Percentiles rank a stretch among this genome's conserved stretches.
phyloP scores from a whole-genome alignment of 2,329 filamentous ascomycete species.

The Anthostomella pinea region DNA sequence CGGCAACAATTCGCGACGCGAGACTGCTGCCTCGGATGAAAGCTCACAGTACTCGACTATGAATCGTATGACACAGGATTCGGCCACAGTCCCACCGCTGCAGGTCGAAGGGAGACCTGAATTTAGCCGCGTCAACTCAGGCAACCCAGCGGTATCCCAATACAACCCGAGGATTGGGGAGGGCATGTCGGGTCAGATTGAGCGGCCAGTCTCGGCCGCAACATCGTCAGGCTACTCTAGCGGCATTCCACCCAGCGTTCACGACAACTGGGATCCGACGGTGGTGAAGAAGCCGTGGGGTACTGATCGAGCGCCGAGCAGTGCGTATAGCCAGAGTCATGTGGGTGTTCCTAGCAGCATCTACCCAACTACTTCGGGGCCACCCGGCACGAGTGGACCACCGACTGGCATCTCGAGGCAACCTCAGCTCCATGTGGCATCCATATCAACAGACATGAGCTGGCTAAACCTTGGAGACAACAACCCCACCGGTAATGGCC shows the following conservation, averaged over 20 bases:
- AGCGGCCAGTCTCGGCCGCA: slow-evolving; percentile 51
- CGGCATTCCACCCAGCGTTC: slow-evolving; percentile 62
- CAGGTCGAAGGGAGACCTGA: slow-evolving; percentile 61
- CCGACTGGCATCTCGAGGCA: slow-evolving; percentile 43
- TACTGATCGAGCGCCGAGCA: slow-evolving; percentile 49
- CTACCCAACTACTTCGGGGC: slow-evolving; percentile 42
- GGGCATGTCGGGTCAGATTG: slow-evolving; percentile 59
- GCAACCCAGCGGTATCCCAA: slow-evolving; percentile 66
- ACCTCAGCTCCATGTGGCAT: slow-evolving; percentile 49
- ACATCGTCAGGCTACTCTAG: slow-evolving; percentile 60
- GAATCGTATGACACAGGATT: slow-evolving; percentile 58
- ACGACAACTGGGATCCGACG: slow-evolving; percentile 54
- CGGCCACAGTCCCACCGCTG: slow-evolving; percentile 68
- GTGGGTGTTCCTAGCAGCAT: slow-evolving; percentile 21
- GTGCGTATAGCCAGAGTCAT: slow-evolving; percentile 45
- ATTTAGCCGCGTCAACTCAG: slow-evolving; percentile 64
- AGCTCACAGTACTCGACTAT: slow-evolving; percentile 55
- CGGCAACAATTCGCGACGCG: slow-evolving; percentile 40
- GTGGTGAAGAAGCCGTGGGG: slow-evolving; percentile 46
- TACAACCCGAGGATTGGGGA: slow-evolving; percentile 52
- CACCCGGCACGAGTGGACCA: slow-evolving; percentile 26
- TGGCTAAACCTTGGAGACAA: slow-evolving; percentile 70
- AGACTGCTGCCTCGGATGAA: slow-evolving; percentile 51
- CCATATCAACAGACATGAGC: slow-evolving; percentile 66
- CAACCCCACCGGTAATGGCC: slow-evolving; percentile 54